Evolutionary conservation across 305 asterid species (phyloP).

Genomic region (Andrographis paniculata): DNA sequence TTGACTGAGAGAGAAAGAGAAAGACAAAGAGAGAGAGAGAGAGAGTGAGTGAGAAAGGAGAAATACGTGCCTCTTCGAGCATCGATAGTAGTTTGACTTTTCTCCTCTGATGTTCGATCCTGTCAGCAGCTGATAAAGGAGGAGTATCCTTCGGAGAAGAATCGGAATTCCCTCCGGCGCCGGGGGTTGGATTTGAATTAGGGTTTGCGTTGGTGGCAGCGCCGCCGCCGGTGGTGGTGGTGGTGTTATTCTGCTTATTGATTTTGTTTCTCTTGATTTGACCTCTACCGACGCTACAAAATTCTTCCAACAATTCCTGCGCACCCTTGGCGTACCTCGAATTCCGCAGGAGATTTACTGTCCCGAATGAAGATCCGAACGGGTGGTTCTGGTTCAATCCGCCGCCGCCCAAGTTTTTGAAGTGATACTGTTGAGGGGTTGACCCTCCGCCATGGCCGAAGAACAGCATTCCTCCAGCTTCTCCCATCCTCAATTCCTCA

Average conservation of each 20-base stretch:
- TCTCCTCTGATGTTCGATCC: slow-evolving; percentile 84
- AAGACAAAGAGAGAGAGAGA: slow-evolving; percentile 2
- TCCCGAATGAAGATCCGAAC: slow-evolving; percentile 42
- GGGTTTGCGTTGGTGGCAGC: slow-evolving; percentile 52
- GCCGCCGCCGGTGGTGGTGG: slow-evolving; percentile 22
- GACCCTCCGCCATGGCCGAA: slow-evolving; percentile 45
- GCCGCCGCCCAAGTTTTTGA: slow-evolving; percentile 30
- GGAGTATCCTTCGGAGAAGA: slow-evolving; percentile 53
- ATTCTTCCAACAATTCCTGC: slow-evolving; percentile 79
- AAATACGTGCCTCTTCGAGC: slow-evolving; percentile 78
- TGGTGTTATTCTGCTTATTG: slow-evolving; percentile 20
- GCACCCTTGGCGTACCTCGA: slow-evolving; percentile 83
- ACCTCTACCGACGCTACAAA: slow-evolving; percentile 86
- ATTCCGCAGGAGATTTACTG: slow-evolving; percentile 52
- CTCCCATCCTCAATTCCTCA: slow-evolving; percentile 68
- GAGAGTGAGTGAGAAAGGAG: slow-evolving; percentile 16
- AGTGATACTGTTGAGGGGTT: slow-evolving; percentile 31
- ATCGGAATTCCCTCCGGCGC: slow-evolving; percentile 26
- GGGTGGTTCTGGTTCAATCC: slow-evolving; percentile 27
- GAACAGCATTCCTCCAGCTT: slow-evolving; percentile 54
- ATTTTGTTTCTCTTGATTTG: slow-evolving; percentile 57
- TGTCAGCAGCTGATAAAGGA: slow-evolving; percentile 69
- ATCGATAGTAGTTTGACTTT: slow-evolving; percentile 77
- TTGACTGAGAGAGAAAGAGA: neutral
- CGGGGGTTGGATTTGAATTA: slow-evolving; percentile 26